Conservation (phyloP, 805 yeast species). For the Teunomyces funiuensis region DNA sequence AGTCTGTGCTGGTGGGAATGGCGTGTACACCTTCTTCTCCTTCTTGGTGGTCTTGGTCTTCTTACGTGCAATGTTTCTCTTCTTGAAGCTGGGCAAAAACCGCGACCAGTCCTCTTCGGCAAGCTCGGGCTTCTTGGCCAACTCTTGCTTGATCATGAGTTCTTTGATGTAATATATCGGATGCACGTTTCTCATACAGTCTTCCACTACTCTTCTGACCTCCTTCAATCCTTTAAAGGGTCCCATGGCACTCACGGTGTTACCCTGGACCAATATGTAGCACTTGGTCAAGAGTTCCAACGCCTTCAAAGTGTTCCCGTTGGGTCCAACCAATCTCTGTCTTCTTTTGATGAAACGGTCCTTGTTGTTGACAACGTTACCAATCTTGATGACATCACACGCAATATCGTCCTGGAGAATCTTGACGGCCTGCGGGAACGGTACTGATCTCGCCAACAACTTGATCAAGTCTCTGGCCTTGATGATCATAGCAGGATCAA, state of each 20-base stretch:
- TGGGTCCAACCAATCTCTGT: constrained; percentile 95
- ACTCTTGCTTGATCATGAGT: constrained; percentile 93
- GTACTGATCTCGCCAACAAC: constrained; percentile 91
- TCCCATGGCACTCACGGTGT: constrained; percentile 96
- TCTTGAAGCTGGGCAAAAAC: constrained; percentile 94
- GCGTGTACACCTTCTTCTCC: constrained; percentile 84
- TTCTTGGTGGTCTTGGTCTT: constrained; percentile 68
- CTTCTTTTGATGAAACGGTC: constrained; percentile 94
- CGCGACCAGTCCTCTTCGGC: constrained; percentile 97
- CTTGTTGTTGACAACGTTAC: constrained; percentile 82
- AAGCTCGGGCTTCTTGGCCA: constrained; percentile 91
- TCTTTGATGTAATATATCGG: constrained; percentile 98
- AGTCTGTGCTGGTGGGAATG: constrained; percentile 97
- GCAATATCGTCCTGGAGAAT: constrained; percentile 89
- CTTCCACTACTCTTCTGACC: constrained; percentile 91
- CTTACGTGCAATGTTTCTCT: constrained; percentile 92
- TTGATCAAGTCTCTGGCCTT: constrained; percentile 95
- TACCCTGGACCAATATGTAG: constrained; percentile 94
- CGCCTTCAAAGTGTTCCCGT: constrained; percentile 94
- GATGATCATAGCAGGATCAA: constrained; percentile 88
- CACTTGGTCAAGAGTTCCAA: constrained; percentile 93
- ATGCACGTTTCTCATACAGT: constrained; percentile 94
- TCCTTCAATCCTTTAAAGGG: constrained; percentile 91
- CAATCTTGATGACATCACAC: constrained; percentile 95
- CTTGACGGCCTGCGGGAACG: constrained; percentile 93